These are phyloP conservation scores for Neurospora africana DNA, from an alignment of 495 filamentous ascomycete genomes.

Conservation along the genomic window DNA sequence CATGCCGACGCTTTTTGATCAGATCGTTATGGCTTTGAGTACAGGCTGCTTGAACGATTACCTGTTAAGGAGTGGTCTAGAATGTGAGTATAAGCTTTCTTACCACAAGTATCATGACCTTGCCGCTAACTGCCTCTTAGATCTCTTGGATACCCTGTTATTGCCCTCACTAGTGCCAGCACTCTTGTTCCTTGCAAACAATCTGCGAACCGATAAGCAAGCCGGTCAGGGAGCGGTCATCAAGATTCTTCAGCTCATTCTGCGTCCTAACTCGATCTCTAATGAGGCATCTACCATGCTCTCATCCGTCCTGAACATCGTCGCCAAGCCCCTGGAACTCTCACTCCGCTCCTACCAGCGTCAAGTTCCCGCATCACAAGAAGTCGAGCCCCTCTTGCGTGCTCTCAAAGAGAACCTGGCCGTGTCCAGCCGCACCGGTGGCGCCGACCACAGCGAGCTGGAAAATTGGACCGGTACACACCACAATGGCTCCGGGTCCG, in stretches of 20 bases:
- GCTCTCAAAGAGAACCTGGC: conserved; percentile 59
- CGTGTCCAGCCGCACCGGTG: conserved; percentile 52
- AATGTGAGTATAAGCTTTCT: conserved; percentile 48
- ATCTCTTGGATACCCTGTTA: conserved; percentile 80
- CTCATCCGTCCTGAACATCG: conserved; percentile 69
- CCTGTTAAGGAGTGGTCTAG: conserved; percentile 74
- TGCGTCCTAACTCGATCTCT: conserved; percentile 67
- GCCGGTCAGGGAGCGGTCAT: conserved; percentile 52
- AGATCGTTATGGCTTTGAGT: conserved; percentile 68
- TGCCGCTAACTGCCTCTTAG: conserved; percentile 24
- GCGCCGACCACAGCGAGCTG: conserved; percentile 59
- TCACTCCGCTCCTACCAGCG: conserved; percentile 63
- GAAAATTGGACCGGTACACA: conserved; percentile 56
- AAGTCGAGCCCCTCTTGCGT: conserved; percentile 61
- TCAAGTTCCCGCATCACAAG: conserved; percentile 53
- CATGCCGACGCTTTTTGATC: conserved; percentile 79
- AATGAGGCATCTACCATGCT: conserved; percentile 75
- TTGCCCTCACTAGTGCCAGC: conserved; percentile 78
- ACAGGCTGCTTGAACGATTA: conserved; percentile 63
- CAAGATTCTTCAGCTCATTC: conserved; percentile 63
- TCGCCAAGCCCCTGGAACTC: conserved; percentile 65
- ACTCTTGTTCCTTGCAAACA: conserved; percentile 67
- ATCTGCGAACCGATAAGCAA: conserved; percentile 55
- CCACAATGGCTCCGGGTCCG: conserved; percentile 22
- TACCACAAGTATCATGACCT: not conserved